Conservation (phyloP, 2,329 filamentous ascomycete species). For the Fusarium nodosum region DNA sequence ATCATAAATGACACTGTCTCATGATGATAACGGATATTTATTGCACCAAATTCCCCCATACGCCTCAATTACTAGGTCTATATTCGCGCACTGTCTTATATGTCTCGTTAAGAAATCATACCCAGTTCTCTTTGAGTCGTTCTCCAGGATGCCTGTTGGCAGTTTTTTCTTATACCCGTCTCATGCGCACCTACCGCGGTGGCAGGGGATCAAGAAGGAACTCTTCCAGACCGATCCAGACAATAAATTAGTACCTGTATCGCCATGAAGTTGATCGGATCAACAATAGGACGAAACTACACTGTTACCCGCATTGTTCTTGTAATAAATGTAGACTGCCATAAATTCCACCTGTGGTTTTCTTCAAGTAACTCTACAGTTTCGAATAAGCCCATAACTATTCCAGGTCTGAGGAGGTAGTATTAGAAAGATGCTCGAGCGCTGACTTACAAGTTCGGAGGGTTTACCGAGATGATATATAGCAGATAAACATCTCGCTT, state of each 20-base stretch:
- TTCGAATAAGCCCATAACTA: neutral
- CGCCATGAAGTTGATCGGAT: slow-evolving; percentile 13
- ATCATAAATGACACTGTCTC: slow-evolving; percentile 11
- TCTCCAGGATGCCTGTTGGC: neutral
- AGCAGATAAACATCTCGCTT: neutral
- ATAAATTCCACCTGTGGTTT: neutral
- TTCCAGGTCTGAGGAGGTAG: neutral
- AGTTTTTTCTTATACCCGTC: neutral
- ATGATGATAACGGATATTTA: neutral
- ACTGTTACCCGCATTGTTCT: neutral
- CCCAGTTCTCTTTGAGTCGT: neutral
- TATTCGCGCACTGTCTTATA: neutral
- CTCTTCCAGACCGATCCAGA: slow-evolving; percentile 10
- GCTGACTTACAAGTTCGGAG: neutral
- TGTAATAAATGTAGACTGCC: neutral
- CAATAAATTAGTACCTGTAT: slow-evolving; percentile 11
- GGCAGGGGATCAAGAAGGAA: slow-evolving; percentile 14
- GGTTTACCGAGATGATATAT: slow-evolving; percentile 5
- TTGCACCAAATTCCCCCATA: neutral
- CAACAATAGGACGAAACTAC: slow-evolving; percentile 4
- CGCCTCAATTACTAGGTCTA: neutral
- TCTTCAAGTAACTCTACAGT: neutral
- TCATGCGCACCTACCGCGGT: slow-evolving; percentile 6
- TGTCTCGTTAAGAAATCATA: neutral
- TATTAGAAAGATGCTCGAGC: slow-evolving; percentile 4